Evolutionary conservation across 768 basidiomycete genomes (phyloP).

Genomic region (Suillus cothurnatus): DNA sequence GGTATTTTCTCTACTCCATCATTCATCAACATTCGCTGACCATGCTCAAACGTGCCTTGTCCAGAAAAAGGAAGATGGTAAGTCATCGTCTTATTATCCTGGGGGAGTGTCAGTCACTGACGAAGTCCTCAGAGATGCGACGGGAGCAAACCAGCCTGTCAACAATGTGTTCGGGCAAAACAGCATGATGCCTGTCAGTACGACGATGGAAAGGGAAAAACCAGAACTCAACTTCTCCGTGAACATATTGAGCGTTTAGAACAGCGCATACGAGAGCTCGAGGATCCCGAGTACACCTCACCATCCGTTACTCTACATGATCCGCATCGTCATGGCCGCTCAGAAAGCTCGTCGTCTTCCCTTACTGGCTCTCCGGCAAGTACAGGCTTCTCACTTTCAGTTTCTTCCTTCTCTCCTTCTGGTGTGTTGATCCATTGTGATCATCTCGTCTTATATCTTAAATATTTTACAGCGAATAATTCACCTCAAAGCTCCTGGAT

Average conservation of each 20-base stretch:
- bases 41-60: slow-evolving; percentile 18
- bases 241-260: slow-evolving; percentile 78
- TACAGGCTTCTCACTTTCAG: slow-evolving; percentile 52
- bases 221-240: slow-evolving; percentile 74
- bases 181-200: slow-evolving; percentile 76
- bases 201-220: slow-evolving; percentile 85
- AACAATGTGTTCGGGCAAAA: slow-evolving; percentile 78
- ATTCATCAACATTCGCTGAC: slow-evolving; percentile 5
- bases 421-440: slow-evolving; percentile 35
- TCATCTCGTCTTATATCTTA: slow-evolving; percentile 11
- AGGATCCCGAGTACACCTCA: slow-evolving; percentile 71
- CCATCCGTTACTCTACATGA: slow-evolving; percentile 72
- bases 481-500: slow-evolving; percentile 59
- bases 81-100: slow-evolving; percentile 11
- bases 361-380: slow-evolving; percentile 52
- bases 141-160: slow-evolving; percentile 74
- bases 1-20: slow-evolving; percentile 40
- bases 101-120: slow-evolving; percentile 17
- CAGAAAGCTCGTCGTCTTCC: slow-evolving; percentile 56
- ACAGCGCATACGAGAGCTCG: slow-evolving; percentile 70
- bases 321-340: slow-evolving; percentile 49
- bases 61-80: slow-evolving; percentile 75
- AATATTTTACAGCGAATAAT: slow-evolving; percentile 37
- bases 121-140: slow-evolving; percentile 63
- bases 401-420: slow-evolving; percentile 60